A percentile compares a stretch with the other conserved stretches of the same genome.
Evolutionary conservation across 148 eudicot genomes (phyloP).

Genomic region (Vaccinium darrowii): DNA sequence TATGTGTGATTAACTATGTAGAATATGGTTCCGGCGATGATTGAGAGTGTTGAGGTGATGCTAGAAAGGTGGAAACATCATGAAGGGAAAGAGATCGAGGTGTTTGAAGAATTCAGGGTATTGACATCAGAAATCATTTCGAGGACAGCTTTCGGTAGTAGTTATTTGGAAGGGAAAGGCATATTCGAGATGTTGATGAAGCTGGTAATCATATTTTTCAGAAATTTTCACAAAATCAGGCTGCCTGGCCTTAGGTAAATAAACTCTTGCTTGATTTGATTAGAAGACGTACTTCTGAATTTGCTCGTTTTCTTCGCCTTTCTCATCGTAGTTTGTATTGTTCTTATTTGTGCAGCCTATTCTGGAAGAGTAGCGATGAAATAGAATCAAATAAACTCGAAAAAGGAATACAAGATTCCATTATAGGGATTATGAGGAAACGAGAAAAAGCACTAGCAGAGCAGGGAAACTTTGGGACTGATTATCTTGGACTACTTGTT

Average conservation of each 20-base stretch:
- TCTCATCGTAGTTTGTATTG: not conserved
- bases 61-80: conserved; percentile 21
- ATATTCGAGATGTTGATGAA: conserved; percentile 17
- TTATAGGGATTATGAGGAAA: conserved; percentile 6
- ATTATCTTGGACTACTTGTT: conserved; percentile 18
- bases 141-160: conserved; percentile 29
- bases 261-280: too few relatives aligned
- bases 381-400: conserved; percentile 12
- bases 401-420: conserved; percentile 8
- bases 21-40: conserved; percentile 30
- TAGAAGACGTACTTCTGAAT: too few relatives aligned
- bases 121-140: conserved; percentile 25
- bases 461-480: not conserved
- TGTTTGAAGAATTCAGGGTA: conserved; percentile 16
- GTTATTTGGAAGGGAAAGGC: conserved; percentile 16
- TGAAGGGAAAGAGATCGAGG: conserved; percentile 23
- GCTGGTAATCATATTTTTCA: not conserved
- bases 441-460: not conserved
- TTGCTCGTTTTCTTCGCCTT: not conserved
- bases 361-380: not conserved
- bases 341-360: conserved; percentile 3
- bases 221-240: not conserved
- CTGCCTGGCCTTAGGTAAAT: not conserved
- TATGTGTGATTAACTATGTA: not conserved
- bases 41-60: conserved; percentile 22